Base-by-base conservation (phyloP, 2,329 filamentous ascomycete species). In the Chalaropsis ovoidea region DNA sequence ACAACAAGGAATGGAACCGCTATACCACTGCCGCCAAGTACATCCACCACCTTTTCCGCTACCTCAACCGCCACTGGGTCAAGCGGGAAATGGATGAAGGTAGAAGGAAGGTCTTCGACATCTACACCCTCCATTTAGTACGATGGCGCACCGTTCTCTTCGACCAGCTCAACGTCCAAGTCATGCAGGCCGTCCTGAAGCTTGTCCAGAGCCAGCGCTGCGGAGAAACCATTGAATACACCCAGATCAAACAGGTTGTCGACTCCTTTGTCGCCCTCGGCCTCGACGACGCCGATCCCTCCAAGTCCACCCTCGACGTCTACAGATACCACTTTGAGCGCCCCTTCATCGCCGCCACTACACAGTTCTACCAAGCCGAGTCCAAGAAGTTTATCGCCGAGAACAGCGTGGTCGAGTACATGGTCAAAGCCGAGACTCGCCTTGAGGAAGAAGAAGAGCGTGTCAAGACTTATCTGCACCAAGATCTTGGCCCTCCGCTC, bases 61-160 rank as follows among this genome's bases (percentile, higher is more conserved):
- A 99, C 73, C 84, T 99, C 31, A 99, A 99, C 73, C 85, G 94
- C 39, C 94, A 99, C 77, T 99, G 95, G 94, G 94, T 99, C 1
- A 99, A 96, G 81, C 83, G 94, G 39, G 94, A 99, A 77, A 96
- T 99, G 77, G 94, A 99, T 69, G 94, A 99, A 75, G 94, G 94
- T 42, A 97, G 99, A 78, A 96, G 97, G 79, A 89, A 93, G 72
- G 89, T 97, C 7, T 97, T 95, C 75, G 94, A 99, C 75, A 94
- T 99, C 61, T 99, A 99, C 76, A 99, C 94, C 0, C 79, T 99
- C 43, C 94, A 99, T 72, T 80, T 99, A 49, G 94, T 97, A 22
- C 90, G 93, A 73, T 99, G 94, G 94, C 91, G 92, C 70, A 84
- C 88, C 70, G 90, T 95, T 67, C 86, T 99, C 72, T 99, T 99